These are phyloP conservation scores for Corylus avellana DNA, from an alignment of 306 rosid genomes.

Conservation along the genomic window DNA sequence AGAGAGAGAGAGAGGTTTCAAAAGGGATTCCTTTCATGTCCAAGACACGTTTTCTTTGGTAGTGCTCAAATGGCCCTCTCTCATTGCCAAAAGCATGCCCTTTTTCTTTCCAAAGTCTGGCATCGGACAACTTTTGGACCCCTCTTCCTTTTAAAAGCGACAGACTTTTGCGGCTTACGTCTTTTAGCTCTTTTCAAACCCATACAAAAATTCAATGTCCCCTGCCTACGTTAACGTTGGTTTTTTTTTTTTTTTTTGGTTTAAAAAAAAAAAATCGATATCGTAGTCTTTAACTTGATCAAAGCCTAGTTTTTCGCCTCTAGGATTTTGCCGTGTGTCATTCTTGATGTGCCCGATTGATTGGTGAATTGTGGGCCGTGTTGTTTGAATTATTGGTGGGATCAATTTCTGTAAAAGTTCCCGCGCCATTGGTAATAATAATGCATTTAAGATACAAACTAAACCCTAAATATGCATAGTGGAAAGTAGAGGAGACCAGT, in stretches of 20 bases:
- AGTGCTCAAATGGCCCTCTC: conserved; percentile 58
- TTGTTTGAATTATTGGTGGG: neutral
- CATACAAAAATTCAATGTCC: neutral
- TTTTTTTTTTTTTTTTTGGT: too few relatives aligned
- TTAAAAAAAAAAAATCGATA: neutral
- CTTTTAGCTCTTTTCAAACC: conserved; percentile 30
- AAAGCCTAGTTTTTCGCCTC: conserved; percentile 3
- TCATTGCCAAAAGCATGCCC: conserved; percentile 34
- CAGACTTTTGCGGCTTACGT: conserved; percentile 47
- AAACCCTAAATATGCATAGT: neutral
- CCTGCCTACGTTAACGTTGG: neutral
- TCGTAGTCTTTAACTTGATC: neutral
- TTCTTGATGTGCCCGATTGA: neutral
- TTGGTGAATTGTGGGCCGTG: neutral
- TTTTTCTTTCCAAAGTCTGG: conserved; percentile 31
- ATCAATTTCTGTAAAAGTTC: neutral
- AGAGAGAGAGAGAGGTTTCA: neutral
- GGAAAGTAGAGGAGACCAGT: too few relatives aligned
- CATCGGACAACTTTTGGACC: conserved; percentile 23
- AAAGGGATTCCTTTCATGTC: conserved; percentile 38
- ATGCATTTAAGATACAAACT: neutral
- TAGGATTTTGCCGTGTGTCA: neutral
- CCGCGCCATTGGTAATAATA: neutral
- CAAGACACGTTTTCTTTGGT: conserved; percentile 45
- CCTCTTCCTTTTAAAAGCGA: conserved; percentile 40